phyloP scores from a whole-genome alignment of 768 basidiomycete species.

The Clitopilus hobsonii region DNA sequence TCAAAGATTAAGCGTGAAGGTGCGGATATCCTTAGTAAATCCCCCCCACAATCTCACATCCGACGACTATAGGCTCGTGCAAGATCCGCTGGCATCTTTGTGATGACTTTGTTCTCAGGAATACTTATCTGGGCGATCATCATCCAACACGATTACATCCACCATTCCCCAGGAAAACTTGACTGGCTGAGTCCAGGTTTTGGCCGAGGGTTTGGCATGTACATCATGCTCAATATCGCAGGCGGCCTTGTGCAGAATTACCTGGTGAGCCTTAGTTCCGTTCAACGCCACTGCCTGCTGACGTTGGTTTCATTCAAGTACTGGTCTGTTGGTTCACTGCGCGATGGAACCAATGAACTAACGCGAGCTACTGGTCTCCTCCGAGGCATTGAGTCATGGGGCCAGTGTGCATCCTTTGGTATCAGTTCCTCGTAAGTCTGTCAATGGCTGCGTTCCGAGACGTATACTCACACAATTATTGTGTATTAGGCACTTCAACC shows the following conservation, averaged over 20 bases:
- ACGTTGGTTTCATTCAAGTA: too few species aligned
- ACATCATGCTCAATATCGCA: conserved; percentile 13
- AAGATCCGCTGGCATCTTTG: conserved; percentile 11
- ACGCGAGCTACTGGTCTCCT: conserved; percentile 15
- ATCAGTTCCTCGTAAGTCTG: conserved; percentile 13
- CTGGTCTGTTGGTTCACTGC: conserved; percentile 13
- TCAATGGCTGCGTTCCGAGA: not conserved
- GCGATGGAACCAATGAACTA: conserved; percentile 12
- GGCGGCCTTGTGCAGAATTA: conserved; percentile 15
- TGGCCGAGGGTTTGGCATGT: conserved; percentile 12
- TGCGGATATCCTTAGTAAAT: not conserved
- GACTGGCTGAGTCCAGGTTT: conserved; percentile 16
- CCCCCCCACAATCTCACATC: not conserved
- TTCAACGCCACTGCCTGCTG: not conserved
- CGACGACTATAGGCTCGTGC: conserved; percentile 9
- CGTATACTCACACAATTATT: not conserved
- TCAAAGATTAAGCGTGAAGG: conserved; percentile 8
- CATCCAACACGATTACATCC: conserved; percentile 11
- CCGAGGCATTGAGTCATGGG: conserved; percentile 13
- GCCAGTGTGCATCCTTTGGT: conserved; percentile 15
- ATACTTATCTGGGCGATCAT: conserved; percentile 15
- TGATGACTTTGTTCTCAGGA: conserved; percentile 12
- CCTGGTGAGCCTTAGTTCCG: conserved; percentile 4
- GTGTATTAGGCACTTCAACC: conserved; percentile 9
- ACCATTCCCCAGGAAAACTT: conserved; percentile 12